A percentile compares a stretch with the other conserved stretches of the same genome.
These are phyloP conservation scores for Coemansia sp. DNA, from an alignment of 192 early-diverging fungal genomes.

Conservation along the genomic window DNA sequence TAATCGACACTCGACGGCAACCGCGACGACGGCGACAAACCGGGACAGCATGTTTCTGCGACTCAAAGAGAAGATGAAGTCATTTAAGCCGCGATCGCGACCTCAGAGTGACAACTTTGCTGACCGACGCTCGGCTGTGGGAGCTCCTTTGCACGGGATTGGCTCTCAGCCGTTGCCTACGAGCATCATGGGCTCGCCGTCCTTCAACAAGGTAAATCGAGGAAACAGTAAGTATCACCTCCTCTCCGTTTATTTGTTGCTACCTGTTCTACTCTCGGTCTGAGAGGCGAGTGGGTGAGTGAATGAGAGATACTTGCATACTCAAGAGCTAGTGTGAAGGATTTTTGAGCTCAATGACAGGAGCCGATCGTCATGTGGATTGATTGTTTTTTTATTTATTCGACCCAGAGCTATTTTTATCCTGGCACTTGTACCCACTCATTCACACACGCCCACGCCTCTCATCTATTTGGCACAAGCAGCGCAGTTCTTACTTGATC, in stretches of 20 bases:
- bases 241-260: neutral
- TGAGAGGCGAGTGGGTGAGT: neutral
- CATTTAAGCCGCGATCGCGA: slow-evolving; percentile 44
- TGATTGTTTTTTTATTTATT: neutral
- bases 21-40: slow-evolving; percentile 19
- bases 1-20: slow-evolving; percentile 42
- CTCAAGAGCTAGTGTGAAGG: neutral
- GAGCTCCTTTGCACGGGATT: slow-evolving; percentile 5
- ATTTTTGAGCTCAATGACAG: neutral
- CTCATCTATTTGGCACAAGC: neutral
- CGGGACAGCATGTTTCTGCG: slow-evolving; percentile 57
- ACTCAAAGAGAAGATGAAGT: slow-evolving; percentile 54
- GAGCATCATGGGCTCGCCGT: slow-evolving; percentile 18
- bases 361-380: neutral
- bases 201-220: slow-evolving; percentile 18
- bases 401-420: slow-evolving; percentile 3
- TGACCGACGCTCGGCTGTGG: slow-evolving; percentile 22
- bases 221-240: slow-evolving; percentile 41
- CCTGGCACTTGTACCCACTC: neutral
- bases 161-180: slow-evolving; percentile 5
- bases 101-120: slow-evolving; percentile 52
- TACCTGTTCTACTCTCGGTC: neutral
- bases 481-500: neutral
- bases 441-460: neutral
- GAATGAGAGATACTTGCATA: neutral